Base-by-base conservation (phyloP, 2,329 filamentous ascomycete genomes). In the Amylocarpus encephaloides region DNA sequence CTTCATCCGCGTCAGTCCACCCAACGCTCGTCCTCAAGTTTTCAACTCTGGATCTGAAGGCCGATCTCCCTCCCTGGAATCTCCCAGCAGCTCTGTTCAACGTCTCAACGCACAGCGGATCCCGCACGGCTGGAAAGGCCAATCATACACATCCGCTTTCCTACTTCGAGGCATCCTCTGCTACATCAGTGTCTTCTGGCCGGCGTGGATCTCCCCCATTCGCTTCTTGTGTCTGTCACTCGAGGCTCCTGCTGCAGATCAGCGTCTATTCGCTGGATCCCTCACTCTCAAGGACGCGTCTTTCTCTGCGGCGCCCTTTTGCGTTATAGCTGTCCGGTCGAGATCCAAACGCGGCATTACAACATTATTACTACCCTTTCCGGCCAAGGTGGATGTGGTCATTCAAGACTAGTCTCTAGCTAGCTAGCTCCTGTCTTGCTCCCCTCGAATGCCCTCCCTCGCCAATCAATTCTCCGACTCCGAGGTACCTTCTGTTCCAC, bases 101-200 rank as follows among this genome's bases (percentile, higher is more conserved):
- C 39, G 18, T 48, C 49, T 52, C 50, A 42, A 45, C 33, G 40
- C 36, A 18, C 50, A 41, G 41, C 46, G 44, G 45, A 43, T 49
- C 42, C 49, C 49, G 44, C 43, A n/a, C 35, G 42, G 16, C 44
- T 36, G 52, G 54, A 32, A 48, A 36, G 42, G 39, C 52, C 51
- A 57, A 54, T 53, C 51, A 48, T n/a, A 16, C 22, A 10, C 4
- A n/a, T 35, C 10, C 22, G 22, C 22, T 26, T 26, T 26, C 22
- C 22, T 26, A 26, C 22, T 26, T 26, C 22, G 22, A 26, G 22
- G 22, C 22, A 26, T 26, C 22, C 22, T 26, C 22, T 33, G n/a
- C 39, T 43, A 45, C 40, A 39, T 38, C 22, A 30, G 22, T 26
- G 4, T 26, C 22, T 26, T 26, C 7, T 26, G 22, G 22, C 35